Evolutionary conservation across 768 basidiomycete species (phyloP).

Genomic region (Suillus americanus): DNA sequence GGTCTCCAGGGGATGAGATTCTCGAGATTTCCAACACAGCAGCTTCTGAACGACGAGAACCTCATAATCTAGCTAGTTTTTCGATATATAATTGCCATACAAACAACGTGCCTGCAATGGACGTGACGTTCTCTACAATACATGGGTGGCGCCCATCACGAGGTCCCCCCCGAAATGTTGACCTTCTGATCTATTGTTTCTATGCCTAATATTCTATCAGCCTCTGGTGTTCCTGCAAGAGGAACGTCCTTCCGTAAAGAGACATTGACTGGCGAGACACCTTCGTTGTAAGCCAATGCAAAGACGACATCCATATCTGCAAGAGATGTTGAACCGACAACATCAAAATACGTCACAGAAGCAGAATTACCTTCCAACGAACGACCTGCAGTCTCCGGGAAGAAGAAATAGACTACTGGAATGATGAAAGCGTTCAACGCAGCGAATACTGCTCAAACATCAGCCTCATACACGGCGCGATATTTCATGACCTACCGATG

Average conservation of each 20-base stretch:
- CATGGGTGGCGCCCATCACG: neutral
- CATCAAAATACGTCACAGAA: neutral
- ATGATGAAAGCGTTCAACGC: conserved; percentile 56
- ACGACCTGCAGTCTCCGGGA: conserved; percentile 60
- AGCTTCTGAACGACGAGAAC: conserved; percentile 23
- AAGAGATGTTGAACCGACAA: neutral
- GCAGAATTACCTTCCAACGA: conserved; percentile 48
- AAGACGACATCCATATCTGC: conserved; percentile 46
- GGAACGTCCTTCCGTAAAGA: conserved; percentile 48
- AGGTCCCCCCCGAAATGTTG: neutral
- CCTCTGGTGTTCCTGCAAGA: conserved; percentile 41
- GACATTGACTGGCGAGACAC: conserved; percentile 44
- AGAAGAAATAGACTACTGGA: conserved; percentile 58
- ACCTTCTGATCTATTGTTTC: neutral
- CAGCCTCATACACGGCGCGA: neutral
- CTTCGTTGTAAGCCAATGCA: conserved; percentile 43
- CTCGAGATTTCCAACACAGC: conserved; percentile 23
- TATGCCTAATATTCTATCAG: conserved; percentile 32
- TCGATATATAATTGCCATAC: neutral
- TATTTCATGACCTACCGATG: conserved; percentile 38
- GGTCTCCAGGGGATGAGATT: conserved; percentile 12
- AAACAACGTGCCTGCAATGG: neutral
- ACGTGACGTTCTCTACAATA: neutral
- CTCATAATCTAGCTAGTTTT: neutral
- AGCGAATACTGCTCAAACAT: conserved; percentile 44